Conservation (phyloP, 1,284 basidiomycete species). For the Boletus smithii region DNA sequence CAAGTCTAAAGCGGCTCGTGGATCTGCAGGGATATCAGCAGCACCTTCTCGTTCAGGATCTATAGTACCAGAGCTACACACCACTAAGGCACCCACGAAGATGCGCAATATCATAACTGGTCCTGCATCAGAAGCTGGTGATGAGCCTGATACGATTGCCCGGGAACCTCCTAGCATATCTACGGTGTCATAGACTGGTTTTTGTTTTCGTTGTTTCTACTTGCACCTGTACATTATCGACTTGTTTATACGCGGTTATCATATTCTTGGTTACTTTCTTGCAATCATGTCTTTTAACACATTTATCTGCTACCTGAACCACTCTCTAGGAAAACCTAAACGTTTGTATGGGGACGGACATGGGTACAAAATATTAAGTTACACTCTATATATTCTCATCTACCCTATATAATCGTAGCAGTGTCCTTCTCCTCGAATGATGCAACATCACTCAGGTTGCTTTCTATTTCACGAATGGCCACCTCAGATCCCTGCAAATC, state of each 20-base stretch:
- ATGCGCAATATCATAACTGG: conserved; percentile 52
- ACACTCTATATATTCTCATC: too few species aligned
- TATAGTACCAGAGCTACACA: conserved; percentile 41
- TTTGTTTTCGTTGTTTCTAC: conserved; percentile 7
- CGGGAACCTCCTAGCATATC: conserved; percentile 22
- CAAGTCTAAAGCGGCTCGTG: conserved; percentile 40
- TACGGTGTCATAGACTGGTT: conserved; percentile 18
- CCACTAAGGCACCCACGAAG: conserved; percentile 50
- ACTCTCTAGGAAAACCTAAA: too few species aligned
- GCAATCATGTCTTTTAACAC: conserved; percentile 1
- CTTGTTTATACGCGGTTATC: conserved; percentile 5
- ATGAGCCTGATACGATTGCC: conserved; percentile 37
- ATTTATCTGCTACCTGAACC: too few species aligned
- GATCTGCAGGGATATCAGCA: conserved; percentile 41
- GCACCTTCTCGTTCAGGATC: conserved; percentile 55
- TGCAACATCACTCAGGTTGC: too few species aligned
- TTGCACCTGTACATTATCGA: conserved; percentile 13
- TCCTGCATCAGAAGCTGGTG: conserved; percentile 43
- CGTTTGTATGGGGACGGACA: too few species aligned
- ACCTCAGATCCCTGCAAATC: too few species aligned
- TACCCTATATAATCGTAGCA: too few species aligned
- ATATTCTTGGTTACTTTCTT: conserved; percentile 11
- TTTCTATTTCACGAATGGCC: too few species aligned
- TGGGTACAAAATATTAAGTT: too few species aligned
- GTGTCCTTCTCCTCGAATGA: too few species aligned